Evolutionary conservation across 2,329 filamentous ascomycete genomes (phyloP), one percentile per base, ranked within the genome.

Genomic region (Epichloe sp.): DNA sequence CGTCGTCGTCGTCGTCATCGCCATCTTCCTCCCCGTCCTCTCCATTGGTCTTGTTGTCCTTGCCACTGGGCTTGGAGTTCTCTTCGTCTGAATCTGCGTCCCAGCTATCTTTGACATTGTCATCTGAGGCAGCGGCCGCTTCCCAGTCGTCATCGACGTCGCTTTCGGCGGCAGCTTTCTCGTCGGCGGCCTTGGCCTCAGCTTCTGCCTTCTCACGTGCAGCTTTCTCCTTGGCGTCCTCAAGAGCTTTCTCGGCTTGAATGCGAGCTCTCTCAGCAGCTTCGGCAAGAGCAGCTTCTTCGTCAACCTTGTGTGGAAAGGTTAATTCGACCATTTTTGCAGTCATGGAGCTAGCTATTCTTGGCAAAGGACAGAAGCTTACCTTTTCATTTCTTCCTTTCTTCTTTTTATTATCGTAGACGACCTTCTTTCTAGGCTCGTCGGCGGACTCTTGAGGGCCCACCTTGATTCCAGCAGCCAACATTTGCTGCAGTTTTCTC

Each of bases 91-190:
- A 83, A 50, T 88, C 85, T 36, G 86, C 89, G 65, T 97, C 91
- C 91, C 91, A 97, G 72, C 85, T 91, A 58, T 96, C 91, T 70
- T 96, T 96, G 62, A 95, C 77, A 54, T 85, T 83, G 15, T 86
- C 80, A 46, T 56, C 59, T 4, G 86, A 86, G 26, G 83, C 86
- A 34, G 86, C 88, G 47, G 87, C 83, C 34, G 83, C 81, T 67
- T 96, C 88, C 90, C 90, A 95, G 67, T 95, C 89, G 37, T 94
- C 85, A 15, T 86, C 83, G 26, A 85, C 66, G 17, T 81, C 82
- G 47, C 79, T 83, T 48, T 75, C 73, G 4, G 63, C 71, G 14
- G 74, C 76, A 48, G 78, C 75, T 60, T 80, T 76, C 34, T 70
- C 70, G 17, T 76, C 75, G 51, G 74, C 74, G 41, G 72, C 74